Percentiles rank a stretch among this genome's conserved stretches.
Evolutionary conservation across 1,139 yeast species (phyloP).

Genomic region (Kurtzmaniella natalensis): DNA sequence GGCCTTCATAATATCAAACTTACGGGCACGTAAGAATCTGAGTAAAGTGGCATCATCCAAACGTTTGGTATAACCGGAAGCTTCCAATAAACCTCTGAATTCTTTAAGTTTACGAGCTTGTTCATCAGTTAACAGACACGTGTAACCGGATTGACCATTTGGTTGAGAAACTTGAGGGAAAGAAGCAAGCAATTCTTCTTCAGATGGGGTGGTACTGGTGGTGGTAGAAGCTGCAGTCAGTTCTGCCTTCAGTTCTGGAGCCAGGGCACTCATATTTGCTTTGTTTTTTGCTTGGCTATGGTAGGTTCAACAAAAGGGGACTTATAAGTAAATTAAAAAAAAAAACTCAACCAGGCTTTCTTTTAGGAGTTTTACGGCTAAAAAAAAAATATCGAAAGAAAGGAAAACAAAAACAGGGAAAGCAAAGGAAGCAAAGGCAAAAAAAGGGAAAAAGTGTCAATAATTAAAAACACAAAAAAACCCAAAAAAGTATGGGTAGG

Average conservation of each 20-base stretch:
- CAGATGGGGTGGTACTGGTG: constrained; percentile 9
- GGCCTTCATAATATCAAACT: constrained; percentile 79
- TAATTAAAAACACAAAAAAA: no score
- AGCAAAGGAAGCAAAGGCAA: no score
- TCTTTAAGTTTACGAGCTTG: constrained; percentile 59
- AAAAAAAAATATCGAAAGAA: no score
- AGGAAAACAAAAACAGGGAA: no score
- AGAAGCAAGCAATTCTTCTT: constrained; percentile 37
- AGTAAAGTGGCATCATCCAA: constrained; percentile 86
- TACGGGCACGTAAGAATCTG: constrained; percentile 92
- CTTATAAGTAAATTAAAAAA: no score
- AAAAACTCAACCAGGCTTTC: no score
- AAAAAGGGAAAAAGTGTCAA: no score
- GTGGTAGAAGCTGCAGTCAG: neutral
- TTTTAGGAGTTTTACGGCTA: no score
- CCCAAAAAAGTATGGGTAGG: no score
- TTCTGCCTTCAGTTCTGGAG: neutral
- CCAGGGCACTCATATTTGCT: no score
- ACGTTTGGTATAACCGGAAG: constrained; percentile 66
- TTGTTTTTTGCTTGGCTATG: no score
- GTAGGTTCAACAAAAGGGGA: no score
- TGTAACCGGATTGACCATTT: constrained; percentile 64
- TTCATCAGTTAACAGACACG: constrained; percentile 70
- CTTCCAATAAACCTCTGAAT: constrained; percentile 54
- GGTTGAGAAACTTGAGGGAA: constrained; percentile 70